Base-by-base conservation (phyloP, 768 basidiomycete genomes). In the Serendipita sp. region DNA sequence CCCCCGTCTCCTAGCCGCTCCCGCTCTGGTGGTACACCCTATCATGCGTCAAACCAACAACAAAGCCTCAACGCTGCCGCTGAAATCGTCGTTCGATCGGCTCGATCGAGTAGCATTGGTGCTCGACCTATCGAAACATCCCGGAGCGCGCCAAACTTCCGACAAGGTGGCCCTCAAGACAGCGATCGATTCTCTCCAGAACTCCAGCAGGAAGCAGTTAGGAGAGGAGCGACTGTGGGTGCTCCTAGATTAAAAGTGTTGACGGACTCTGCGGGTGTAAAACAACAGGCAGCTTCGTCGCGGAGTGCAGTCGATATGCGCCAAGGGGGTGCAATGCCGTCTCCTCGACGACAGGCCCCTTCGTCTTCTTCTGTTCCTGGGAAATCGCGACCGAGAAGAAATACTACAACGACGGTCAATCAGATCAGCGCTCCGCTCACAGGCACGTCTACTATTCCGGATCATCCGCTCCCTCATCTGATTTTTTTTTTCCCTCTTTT, bases 11-110 rank as follows among this genome's bases (percentile, higher is more conserved):
- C 62, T 20, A 38, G 48, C 51, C 51, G 62, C 50, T 20, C 42
- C 24, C 62, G 42, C 17, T 11, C 44, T n/a, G 14, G 43, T 22
- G 30, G 44, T 30, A 38, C 62, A 4, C 3, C 30, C n/a, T 26
- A 24, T 16, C 75, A 79, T 70, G 77, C 77, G 61, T 73, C 82
- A 17, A 79, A 80, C 48, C 78, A 75, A 61, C 83, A 84, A 0
- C 86, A 88, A 72, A 87, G 85, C 65, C 75, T 90, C 50, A 81
- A 78, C 66, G 86, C 86, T 62, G 86, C 85, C 16, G 73, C 85
- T 33, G 84, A 89, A 71, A 79, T 83, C 72, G 72, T 89, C 44
- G 74, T 61, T 26, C 63, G 51, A 16, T 28, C 53, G n/a, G 30
- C 53, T 28, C 53, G 53, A 9, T 58, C 53, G 24, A 31, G 24